Conservation (phyloP, 805 yeast genomes). For the Candida oleophila region DNA sequence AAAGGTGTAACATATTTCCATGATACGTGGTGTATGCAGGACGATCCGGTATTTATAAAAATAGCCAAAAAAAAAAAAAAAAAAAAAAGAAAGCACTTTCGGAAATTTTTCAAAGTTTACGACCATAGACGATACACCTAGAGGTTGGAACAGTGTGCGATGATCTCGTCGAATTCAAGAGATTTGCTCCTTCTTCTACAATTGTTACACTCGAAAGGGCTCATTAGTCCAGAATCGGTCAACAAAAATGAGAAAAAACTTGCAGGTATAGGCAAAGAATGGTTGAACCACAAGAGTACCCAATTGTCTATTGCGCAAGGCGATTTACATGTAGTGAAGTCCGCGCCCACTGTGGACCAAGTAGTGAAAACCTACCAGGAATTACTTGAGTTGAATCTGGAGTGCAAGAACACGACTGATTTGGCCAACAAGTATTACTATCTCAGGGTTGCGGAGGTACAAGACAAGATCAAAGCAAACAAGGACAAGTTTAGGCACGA, state of each 20-base stretch:
- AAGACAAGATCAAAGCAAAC: conserved; percentile 19
- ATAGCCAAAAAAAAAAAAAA: neutral
- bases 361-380: conserved; percentile 23
- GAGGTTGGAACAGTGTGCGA: conserved; percentile 12
- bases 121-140: conserved; percentile 29
- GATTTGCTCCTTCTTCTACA: conserved; percentile 39
- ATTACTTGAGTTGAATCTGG: conserved; percentile 22
- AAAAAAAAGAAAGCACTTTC: neutral
- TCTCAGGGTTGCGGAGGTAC: conserved; percentile 31
- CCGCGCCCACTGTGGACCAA: conserved; percentile 18
- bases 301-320: conserved; percentile 19
- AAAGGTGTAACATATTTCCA: neutral
- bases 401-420: conserved; percentile 34
- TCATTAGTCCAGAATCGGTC: conserved; percentile 23
- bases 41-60: neutral
- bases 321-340: conserved; percentile 11
- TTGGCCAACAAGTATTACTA: conserved; percentile 37
- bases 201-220: conserved; percentile 32
- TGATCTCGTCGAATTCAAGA: conserved; percentile 14
- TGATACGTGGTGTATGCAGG: neutral
- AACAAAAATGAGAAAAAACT: conserved; percentile 16
- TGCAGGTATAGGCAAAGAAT: conserved; percentile 21
- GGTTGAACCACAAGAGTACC: conserved; percentile 31
- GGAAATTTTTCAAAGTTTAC: conserved; percentile 26
- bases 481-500: conserved; percentile 23